These are phyloP conservation scores for Tetrahymena thermophila DNA, from an alignment of 73 alveolate genomes.

Conservation along the genomic window DNA sequence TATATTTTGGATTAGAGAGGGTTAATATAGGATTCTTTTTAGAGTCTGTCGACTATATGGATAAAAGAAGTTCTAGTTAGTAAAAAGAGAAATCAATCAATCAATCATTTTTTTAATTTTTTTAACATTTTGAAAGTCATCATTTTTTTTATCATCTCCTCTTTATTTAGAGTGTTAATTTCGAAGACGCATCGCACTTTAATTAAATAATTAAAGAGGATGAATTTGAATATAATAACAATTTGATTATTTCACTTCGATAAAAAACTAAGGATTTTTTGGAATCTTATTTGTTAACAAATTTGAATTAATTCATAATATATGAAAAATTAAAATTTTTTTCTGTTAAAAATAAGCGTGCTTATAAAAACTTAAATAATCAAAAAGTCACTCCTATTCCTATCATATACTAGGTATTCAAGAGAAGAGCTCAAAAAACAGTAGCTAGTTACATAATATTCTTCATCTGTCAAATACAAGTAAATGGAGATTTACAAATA, in stretches of 20 bases:
- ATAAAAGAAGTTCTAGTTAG: not conserved
- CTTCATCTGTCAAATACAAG: not conserved
- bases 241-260: not conserved
- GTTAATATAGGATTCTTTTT: not conserved
- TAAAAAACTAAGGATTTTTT: not conserved
- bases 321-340: not conserved
- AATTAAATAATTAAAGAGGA: not conserved
- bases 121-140: not conserved
- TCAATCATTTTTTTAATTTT: not conserved
- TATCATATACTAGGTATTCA: not conserved
- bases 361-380: not conserved
- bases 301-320: not conserved
- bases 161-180: not conserved
- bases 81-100: not conserved
- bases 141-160: not conserved
- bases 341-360: not conserved
- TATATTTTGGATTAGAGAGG: not conserved
- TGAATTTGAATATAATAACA: not conserved
- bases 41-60: not conserved
- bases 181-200: not conserved
- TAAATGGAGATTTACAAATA: not conserved
- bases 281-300: not conserved
- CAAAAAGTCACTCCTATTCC: not conserved
- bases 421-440: constrained; percentile 3
- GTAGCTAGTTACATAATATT: not conserved